Evolutionary conservation across 257 asterid species (phyloP), one percentile per base, ranked within the genome.

Genomic region (Parsonsia alboflavescens): DNA sequence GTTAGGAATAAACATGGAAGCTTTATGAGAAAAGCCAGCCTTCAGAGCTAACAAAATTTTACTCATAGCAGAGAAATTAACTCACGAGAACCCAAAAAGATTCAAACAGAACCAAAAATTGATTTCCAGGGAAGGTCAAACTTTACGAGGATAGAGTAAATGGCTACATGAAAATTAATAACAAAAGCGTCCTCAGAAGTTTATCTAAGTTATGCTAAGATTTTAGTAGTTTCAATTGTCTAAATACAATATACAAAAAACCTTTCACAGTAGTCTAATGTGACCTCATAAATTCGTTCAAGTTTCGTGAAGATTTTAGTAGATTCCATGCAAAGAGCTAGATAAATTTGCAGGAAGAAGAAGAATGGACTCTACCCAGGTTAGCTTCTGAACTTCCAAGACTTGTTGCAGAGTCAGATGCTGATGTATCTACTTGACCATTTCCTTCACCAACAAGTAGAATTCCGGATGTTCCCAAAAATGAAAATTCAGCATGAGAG

Each of bases 391-490:
- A 48, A 75, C 93, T 85, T 80, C 86, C 91, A 15, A 70, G 87
- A 74, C 85, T 81, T 9, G 76, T 53, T 22, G 82, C 78, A 7
- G 88, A 77, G 41, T 85, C 93, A 8, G 83, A 78, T 22, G 85
- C 73, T 19, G 86, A 75, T 63, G 86, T 79, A 72, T 87, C 85
- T 48, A 73, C 78, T 36, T 68, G 78, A 48, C 83, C 89, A 68
- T 78, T 84, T 78, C 77, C 81, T 75, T 86, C 97, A 68, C 85
- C 85, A 78, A 85, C 45, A 76, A 84, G 71, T 41, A 75, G 72
- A 71, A 86, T 71, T 68, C 92, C 93, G 0, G 96, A 75, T 54
- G 88, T 68, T 77, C 88, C 92, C 53, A 88, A 66, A 73, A 81
- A 89, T 4, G 97, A 85, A 26, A 79, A 81, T 65, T 81, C 85